These are phyloP conservation scores for Plasmodium ovale DNA, from an alignment of 169 alveolate species.

Conservation along the genomic window DNA sequence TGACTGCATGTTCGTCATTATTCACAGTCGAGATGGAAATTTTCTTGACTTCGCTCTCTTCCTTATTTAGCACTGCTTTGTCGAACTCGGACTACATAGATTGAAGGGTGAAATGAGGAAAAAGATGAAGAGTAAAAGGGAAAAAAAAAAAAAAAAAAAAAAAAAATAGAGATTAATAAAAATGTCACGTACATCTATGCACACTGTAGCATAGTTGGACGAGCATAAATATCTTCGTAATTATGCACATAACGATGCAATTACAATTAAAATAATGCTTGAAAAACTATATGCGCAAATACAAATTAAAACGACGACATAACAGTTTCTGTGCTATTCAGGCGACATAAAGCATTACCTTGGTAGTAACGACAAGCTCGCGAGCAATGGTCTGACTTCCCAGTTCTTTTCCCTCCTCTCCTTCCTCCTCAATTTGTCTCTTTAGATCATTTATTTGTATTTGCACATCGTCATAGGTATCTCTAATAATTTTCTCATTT, in stretches of 20 bases:
- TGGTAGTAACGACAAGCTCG: slow-evolving; percentile 52
- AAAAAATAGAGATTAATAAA: no score
- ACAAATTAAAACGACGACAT: no score
- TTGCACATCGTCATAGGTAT: slow-evolving; percentile 74
- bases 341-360: slow-evolving; percentile 18
- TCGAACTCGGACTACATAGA: slow-evolving; percentile 57
- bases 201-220: no score
- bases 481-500: slow-evolving; percentile 65
- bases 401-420: slow-evolving; percentile 51
- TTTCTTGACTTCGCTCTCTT: slow-evolving; percentile 38
- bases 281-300: no score
- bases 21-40: slow-evolving; percentile 24
- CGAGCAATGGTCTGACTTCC: slow-evolving; percentile 70
- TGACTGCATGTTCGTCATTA: slow-evolving; percentile 32
- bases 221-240: not conserved
- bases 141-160: no score
- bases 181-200: no score
- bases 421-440: slow-evolving; percentile 72
- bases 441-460: slow-evolving; percentile 69
- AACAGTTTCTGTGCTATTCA: no score
- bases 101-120: not conserved
- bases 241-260: no score
- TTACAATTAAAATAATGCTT: no score
- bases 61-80: slow-evolving; percentile 48
- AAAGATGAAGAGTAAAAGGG: no score